phyloP scores from a whole-genome alignment of 1,284 basidiomycete genomes.

The Wallemia hederae region DNA sequence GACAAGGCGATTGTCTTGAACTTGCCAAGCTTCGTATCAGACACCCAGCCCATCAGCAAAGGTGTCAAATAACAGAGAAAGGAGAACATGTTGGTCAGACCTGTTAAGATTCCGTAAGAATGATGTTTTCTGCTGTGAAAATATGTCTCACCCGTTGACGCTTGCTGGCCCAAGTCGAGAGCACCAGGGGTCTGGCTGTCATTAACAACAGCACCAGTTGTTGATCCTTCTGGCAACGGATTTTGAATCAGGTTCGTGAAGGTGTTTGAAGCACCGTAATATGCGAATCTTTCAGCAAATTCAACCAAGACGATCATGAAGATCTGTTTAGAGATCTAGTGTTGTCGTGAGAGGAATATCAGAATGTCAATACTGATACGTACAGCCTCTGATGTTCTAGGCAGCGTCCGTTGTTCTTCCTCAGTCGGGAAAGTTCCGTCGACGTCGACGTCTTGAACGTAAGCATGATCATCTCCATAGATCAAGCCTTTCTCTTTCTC shows the following conservation, averaged over 20 bases:
- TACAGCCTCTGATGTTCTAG: not conserved
- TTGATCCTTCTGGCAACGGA: slow-evolving; percentile 8
- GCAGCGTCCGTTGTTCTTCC: not conserved
- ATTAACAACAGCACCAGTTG: slow-evolving; percentile 8
- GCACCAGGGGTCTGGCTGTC: slow-evolving; percentile 9
- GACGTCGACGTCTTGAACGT: slow-evolving; percentile 1
- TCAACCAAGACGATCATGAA: slow-evolving; percentile 14
- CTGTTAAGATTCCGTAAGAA: no score
- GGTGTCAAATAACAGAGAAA: slow-evolving; percentile 3
- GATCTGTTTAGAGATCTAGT: slow-evolving; percentile 11
- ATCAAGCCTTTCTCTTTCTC: slow-evolving; percentile 1
- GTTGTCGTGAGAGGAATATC: slow-evolving; percentile 11
- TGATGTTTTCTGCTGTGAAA: no score
- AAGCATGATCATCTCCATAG: not conserved
- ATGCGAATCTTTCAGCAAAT: slow-evolving; percentile 7
- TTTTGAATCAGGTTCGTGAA: slow-evolving; percentile 14
- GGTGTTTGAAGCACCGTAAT: slow-evolving; percentile 5
- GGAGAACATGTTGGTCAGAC: slow-evolving; percentile 3
- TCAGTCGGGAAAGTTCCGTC: slow-evolving; percentile 2
- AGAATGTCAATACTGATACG: not conserved
- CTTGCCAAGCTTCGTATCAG: slow-evolving; percentile 1
- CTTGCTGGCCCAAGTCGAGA: slow-evolving; percentile 11
- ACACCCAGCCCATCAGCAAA: not conserved
- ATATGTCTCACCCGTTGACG: slow-evolving; percentile 8
- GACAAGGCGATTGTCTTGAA: not conserved